Evolutionary conservation across 1,284 basidiomycete species (phyloP), one percentile per base, ranked within the genome.

Genomic region (Trichosporon faecale): DNA sequence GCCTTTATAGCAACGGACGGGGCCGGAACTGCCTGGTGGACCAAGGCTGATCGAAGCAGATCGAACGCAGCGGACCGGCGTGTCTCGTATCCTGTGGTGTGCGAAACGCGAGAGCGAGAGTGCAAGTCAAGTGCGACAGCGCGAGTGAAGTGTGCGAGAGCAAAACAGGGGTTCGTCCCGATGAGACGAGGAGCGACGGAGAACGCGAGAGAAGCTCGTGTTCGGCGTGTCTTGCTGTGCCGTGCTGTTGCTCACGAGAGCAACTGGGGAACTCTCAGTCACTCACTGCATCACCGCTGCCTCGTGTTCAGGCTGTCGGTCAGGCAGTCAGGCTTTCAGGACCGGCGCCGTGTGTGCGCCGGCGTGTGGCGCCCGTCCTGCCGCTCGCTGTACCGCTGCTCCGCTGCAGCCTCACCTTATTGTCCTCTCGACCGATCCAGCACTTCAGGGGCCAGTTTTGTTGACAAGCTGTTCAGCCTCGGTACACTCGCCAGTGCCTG

Each of bases 251-350:
- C 11, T 18, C 57, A 23, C 29, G 52, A 25, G 23, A 14, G 33
- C 33, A 33, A 9, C 33, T 33, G 33, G 33, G 9, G 33, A 4
- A 33, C 33, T 33, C 33, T 4, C 33, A 33, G 57, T 29, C 18
- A 8, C 11, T 18, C 57, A 23, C 29, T 61, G 57, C 57, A 31
- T 31, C 29, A 33, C 57, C 57, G 57, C 6, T 61, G 57, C 57
- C 57, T 61, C 57, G 57, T 61, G 57, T 61, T 61, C 57, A 61
- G 57, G 57, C 18, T 21, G 29, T 33, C 57, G 16, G 29, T 31
- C 57, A 33, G 57, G 57, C 27, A 8, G 23, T 52, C 49, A 52
- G 49, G 49, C 21, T 6, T 14, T 46, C 44, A 46, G 44, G 44
- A 52, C 16, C n/a, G 9, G 49, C 21, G n/a, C 21, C 9, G 57